A percentile compares a stretch with the other conserved stretches of the same genome.
Conservation (phyloP, 306 rosid species). For the Begonia masoniana region DNA sequence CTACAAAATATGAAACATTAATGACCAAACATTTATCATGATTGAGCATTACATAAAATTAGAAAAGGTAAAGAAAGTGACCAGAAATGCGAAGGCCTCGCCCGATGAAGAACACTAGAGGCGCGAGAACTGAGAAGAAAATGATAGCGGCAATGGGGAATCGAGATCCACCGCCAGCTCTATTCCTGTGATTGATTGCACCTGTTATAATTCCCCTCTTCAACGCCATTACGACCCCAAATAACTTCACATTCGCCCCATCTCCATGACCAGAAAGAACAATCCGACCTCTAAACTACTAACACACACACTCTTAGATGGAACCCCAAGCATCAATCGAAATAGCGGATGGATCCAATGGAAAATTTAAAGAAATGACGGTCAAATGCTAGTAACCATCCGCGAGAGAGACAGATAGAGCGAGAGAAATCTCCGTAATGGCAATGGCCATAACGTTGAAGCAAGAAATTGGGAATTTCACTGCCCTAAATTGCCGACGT, state of each 20-base stretch:
- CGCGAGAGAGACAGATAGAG: neutral
- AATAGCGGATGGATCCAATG: slow-evolving; percentile 6
- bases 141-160: slow-evolving; percentile 30
- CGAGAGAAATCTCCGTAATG: neutral
- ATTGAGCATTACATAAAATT: slow-evolving; percentile 1
- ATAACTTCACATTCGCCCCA: slow-evolving; percentile 21
- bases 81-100: slow-evolving; percentile 42
- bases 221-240: slow-evolving; percentile 41
- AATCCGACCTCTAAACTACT: neutral
- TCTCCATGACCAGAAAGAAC: slow-evolving; percentile 10
- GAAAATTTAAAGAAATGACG: no score
- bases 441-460: neutral
- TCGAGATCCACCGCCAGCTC: slow-evolving; percentile 40
- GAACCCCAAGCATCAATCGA: neutral
- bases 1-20: no score
- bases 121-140: slow-evolving; percentile 41
- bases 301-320: neutral
- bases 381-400: neutral
- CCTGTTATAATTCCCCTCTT: slow-evolving; percentile 28
- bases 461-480: neutral
- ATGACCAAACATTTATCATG: no score
- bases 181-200: slow-evolving; percentile 17
- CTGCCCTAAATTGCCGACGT: no score
- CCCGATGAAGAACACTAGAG: slow-evolving; percentile 51
- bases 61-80: slow-evolving; percentile 14